Percentiles rank a stretch among this genome's conserved stretches.
Conservation (phyloP, 345 rosid species). For the Citrus sinensis region DNA sequence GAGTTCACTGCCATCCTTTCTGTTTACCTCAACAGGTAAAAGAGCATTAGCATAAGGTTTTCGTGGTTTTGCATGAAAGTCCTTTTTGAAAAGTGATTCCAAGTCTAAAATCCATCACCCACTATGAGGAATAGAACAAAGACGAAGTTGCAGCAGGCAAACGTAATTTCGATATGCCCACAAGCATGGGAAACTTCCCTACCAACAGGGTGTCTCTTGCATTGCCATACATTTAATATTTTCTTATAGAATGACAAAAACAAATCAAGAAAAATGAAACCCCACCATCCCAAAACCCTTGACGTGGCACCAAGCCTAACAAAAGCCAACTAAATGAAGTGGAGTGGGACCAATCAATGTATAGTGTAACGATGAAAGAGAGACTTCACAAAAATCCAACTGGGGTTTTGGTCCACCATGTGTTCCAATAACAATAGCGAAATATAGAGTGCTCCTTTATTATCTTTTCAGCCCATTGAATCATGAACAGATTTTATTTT, state of each 20-base stretch:
- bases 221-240: background rate
- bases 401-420: constrained; percentile 24
- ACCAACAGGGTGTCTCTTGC: background rate
- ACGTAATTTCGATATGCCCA: background rate
- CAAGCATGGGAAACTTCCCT: background rate
- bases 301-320: background rate
- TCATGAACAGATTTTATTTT: background rate
- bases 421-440: background rate
- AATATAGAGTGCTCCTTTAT: background rate
- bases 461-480: constrained; percentile 5
- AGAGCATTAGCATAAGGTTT: background rate
- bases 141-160: background rate
- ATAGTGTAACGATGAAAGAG: background rate
- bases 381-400: constrained; percentile 2
- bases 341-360: constrained; percentile 1
- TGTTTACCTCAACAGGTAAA: background rate
- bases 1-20: background rate
- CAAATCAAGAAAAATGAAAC: background rate
- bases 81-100: background rate
- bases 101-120: background rate
- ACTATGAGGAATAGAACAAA: background rate
- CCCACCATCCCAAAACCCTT: background rate
- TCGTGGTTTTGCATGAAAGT: background rate
- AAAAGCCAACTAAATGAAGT: background rate
- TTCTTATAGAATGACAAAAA: background rate